These are phyloP conservation scores for Cladosporium austrohemisphaericum DNA, from an alignment of 2,329 filamentous ascomycete genomes.

Conservation along the genomic window DNA sequence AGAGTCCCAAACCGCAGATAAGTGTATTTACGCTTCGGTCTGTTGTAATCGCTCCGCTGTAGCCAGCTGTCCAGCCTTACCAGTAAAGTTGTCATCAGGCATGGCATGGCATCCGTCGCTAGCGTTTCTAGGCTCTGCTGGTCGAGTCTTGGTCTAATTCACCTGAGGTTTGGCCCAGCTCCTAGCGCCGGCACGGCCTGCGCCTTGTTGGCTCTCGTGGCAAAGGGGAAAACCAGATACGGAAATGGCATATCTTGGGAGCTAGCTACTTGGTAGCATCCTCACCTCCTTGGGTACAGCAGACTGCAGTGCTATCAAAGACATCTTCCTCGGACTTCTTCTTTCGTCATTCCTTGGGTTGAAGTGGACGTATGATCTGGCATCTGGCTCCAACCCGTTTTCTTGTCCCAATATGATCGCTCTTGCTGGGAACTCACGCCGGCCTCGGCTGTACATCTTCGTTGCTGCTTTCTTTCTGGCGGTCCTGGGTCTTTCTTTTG, in stretches of 20 bases:
- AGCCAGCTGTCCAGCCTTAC: too few relatives aligned
- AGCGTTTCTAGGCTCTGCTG: conserved; percentile 1
- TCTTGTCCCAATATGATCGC: too few relatives aligned
- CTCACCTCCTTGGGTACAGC: neutral
- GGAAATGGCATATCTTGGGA: neutral
- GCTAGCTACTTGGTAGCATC: neutral
- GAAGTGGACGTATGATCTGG: too few relatives aligned
- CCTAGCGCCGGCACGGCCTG: conserved; percentile 4
- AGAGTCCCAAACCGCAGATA: too few relatives aligned
- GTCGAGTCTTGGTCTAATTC: neutral
- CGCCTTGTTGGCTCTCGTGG: conserved; percentile 10
- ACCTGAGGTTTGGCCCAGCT: neutral
- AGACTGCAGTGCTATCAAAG: neutral
- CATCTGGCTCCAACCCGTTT: too few relatives aligned
- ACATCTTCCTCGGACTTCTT: neutral
- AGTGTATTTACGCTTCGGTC: too few relatives aligned
- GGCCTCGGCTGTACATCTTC: conserved; percentile 3
- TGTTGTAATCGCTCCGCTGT: too few relatives aligned
- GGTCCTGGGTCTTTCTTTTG: neutral
- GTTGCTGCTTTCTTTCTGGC: conserved; percentile 8
- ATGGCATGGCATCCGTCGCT: neutral
- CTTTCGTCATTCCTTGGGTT: too few relatives aligned
- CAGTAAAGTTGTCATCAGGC: too few relatives aligned
- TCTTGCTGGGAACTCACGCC: neutral
- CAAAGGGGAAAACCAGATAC: neutral